These are phyloP conservation scores for Nitzschia sp. DNA, from an alignment of 108 stramenopile genomes.

Conservation along the genomic window DNA sequence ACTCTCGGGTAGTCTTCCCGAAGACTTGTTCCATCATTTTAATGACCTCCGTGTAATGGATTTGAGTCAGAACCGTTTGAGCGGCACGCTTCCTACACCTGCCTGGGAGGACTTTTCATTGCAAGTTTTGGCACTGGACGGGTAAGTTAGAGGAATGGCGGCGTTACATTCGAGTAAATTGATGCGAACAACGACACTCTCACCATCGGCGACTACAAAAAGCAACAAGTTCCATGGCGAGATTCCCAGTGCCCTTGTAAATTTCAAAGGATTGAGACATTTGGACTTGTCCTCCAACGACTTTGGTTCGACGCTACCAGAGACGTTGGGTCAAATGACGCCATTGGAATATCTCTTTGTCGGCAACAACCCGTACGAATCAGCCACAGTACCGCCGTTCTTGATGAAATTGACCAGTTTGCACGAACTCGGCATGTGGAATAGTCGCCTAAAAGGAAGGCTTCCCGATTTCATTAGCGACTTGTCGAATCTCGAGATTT, in stretches of 20 bases:
- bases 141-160: too few relatives aligned
- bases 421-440: conserved; percentile 30
- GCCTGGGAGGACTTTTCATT: conserved; percentile 26
- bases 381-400: conserved; percentile 13
- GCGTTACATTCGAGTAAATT: neutral
- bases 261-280: neutral
- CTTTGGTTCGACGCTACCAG: conserved; percentile 14
- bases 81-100: conserved; percentile 37
- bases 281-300: conserved; percentile 25
- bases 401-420: conserved; percentile 28
- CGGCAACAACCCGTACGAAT: conserved; percentile 17
- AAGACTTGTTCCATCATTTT: conserved; percentile 16
- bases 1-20: conserved; percentile 16
- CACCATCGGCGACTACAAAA: too few relatives aligned
- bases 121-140: conserved; percentile 28
- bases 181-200: conserved; percentile 27
- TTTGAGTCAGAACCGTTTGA: conserved; percentile 27
- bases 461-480: conserved; percentile 30
- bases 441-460: conserved; percentile 8
- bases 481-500: conserved; percentile 16
- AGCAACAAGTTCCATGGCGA: conserved; percentile 28
- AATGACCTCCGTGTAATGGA: conserved; percentile 9
- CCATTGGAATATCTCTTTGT: conserved; percentile 30
- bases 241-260: conserved; percentile 23
- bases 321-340: neutral